phyloP scores from a whole-genome alignment of 2,329 filamentous ascomycete genomes.

The Ophiostoma novo-ulmi region DNA sequence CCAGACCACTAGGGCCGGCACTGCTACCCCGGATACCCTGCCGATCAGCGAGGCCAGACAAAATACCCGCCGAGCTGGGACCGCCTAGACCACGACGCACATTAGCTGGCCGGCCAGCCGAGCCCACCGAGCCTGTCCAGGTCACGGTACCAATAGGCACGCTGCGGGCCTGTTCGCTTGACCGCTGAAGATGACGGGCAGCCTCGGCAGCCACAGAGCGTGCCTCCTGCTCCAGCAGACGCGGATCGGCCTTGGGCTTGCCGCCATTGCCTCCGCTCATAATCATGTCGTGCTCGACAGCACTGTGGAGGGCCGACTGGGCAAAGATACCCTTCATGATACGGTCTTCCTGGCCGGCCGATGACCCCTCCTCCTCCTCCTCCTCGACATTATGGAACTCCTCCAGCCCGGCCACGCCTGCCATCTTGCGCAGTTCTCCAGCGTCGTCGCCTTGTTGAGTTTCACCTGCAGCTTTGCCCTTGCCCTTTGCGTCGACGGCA shows the following conservation, averaged over 20 bases:
- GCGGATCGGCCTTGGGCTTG: conserved; percentile 66
- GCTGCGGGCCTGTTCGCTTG: conserved; percentile 64
- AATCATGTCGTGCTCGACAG: conserved; percentile 88
- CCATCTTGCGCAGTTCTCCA: conserved; percentile 38
- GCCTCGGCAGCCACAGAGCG: conserved; percentile 72
- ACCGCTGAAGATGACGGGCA: conserved; percentile 66
- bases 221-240: conserved; percentile 76
- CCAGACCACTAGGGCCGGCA: neutral
- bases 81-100: conserved; percentile 43
- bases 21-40: conserved; percentile 44
- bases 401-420: conserved; percentile 60
- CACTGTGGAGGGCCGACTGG: conserved; percentile 78
- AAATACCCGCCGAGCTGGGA: conserved; percentile 50
- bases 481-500: neutral
- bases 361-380: conserved; percentile 36
- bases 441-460: conserved; percentile 20
- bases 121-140: conserved; percentile 84
- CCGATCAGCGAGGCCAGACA: conserved; percentile 53
- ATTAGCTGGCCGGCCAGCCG: conserved; percentile 61
- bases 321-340: conserved; percentile 88
- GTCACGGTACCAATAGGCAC: conserved; percentile 81
- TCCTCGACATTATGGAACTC: conserved; percentile 46
- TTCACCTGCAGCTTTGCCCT: neutral
- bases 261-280: conserved; percentile 67
- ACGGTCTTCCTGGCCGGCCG: conserved; percentile 58